Percentiles rank a stretch among this genome's conserved stretches.
These are phyloP conservation scores for Chrysoporthe austroafricana DNA, from an alignment of 2,329 filamentous ascomycete species.

Conservation along the genomic window DNA sequence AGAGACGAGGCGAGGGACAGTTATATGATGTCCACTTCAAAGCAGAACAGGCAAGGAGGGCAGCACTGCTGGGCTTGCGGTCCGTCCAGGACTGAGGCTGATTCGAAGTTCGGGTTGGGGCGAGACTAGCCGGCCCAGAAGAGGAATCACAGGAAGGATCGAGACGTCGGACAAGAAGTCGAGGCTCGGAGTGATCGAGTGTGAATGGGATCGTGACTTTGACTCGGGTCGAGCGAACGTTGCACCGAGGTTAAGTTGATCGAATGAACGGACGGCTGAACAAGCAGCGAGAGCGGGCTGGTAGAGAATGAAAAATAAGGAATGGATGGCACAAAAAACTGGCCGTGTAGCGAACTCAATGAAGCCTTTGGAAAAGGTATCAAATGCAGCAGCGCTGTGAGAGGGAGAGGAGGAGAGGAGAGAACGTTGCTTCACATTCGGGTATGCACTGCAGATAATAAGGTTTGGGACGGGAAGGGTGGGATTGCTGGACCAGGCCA, in stretches of 20 bases:
- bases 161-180: slow-evolving; percentile 15
- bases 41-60: slow-evolving; percentile 32
- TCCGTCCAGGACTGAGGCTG: slow-evolving; percentile 36
- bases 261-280: slow-evolving; percentile 25
- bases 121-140: slow-evolving; percentile 26
- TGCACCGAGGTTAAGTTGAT: slow-evolving; percentile 31
- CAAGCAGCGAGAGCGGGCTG: slow-evolving; percentile 26
- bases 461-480: slow-evolving; percentile 18
- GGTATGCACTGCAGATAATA: slow-evolving; percentile 29
- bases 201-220: slow-evolving; percentile 40
- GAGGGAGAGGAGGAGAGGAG: slow-evolving; percentile 12
- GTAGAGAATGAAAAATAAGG: slow-evolving; percentile 19
- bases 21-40: slow-evolving; percentile 31
- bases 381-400: slow-evolving; percentile 19
- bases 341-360: slow-evolving; percentile 18
- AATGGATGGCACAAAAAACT: slow-evolving; percentile 27
- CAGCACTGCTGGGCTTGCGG: slow-evolving; percentile 37
- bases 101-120: slow-evolving; percentile 16
- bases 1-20: slow-evolving; percentile 23
- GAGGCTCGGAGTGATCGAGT: slow-evolving; percentile 10
- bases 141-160: slow-evolving; percentile 29
- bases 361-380: slow-evolving; percentile 12
- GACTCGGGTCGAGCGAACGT: slow-evolving; percentile 36
- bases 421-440: slow-evolving; percentile 4
- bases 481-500: not conserved